Conservation (phyloP, 805 yeast species). For the Wickerhamiella galacta region DNA sequence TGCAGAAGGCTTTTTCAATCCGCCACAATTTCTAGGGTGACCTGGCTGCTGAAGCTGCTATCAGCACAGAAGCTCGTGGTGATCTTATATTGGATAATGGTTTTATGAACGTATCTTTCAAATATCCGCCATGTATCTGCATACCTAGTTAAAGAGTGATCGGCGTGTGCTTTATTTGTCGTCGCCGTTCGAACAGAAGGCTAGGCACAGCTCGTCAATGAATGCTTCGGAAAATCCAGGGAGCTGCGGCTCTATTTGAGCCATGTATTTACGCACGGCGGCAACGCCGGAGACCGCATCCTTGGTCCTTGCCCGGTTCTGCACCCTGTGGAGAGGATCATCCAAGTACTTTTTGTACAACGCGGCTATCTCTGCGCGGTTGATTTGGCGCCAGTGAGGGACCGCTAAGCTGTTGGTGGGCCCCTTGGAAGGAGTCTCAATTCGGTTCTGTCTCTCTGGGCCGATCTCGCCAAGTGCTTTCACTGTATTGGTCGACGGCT, state of each 20-base stretch:
- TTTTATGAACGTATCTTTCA: too few relatives aligned
- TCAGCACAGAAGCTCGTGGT: too few relatives aligned
- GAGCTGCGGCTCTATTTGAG: conserved; percentile 31
- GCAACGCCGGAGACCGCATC: conserved; percentile 33
- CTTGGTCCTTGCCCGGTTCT: conserved; percentile 33
- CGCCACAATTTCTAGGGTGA: too few relatives aligned
- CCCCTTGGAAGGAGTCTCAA: neutral
- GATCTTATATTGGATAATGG: too few relatives aligned
- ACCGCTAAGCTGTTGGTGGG: neutral
- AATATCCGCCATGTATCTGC: too few relatives aligned
- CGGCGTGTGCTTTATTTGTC: too few relatives aligned
- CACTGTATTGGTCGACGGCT: neutral
- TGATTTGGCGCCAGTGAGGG: neutral
- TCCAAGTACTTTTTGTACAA: conserved; percentile 28
- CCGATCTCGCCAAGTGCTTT: neutral
- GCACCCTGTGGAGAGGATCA: conserved; percentile 16
- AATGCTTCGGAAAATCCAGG: conserved; percentile 55
- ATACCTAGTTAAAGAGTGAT: too few relatives aligned
- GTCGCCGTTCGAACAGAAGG: neutral
- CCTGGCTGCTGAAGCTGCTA: too few relatives aligned
- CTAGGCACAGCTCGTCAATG: conserved; percentile 36
- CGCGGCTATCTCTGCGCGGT: neutral
- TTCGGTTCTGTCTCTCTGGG: neutral
- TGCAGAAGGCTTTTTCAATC: too few relatives aligned
- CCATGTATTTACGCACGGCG: conserved; percentile 26